phyloP scores from a whole-genome alignment of 2,329 filamentous ascomycete genomes.

The Beauveria medogensis region DNA sequence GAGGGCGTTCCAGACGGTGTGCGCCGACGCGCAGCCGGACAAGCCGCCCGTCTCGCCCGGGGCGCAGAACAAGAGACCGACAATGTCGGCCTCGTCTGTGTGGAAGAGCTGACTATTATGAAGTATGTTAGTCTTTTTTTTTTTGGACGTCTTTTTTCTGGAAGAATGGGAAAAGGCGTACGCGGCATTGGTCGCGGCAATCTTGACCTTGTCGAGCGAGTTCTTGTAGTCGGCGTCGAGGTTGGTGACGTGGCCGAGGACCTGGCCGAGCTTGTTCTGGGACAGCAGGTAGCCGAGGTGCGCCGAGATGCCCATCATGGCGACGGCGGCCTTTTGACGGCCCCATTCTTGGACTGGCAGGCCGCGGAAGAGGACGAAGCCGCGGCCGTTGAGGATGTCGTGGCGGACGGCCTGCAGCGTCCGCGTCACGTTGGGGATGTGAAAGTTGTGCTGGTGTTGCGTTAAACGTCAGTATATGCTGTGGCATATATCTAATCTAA shows the following conservation, averaged over 20 bases:
- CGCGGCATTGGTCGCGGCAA: conserved; percentile 59
- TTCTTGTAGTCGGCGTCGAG: conserved; percentile 60
- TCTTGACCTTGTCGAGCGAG: conserved; percentile 75
- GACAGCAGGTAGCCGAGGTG: conserved; percentile 79
- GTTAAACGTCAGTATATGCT: background rate
- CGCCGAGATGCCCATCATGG: conserved; percentile 77
- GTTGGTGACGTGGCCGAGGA: conserved; percentile 81
- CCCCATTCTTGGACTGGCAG: conserved; percentile 71
- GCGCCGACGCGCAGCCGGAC: conserved; percentile 68
- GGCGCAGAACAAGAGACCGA: conserved; percentile 73
- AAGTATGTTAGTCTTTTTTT: background rate
- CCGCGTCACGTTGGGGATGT: conserved; percentile 25
- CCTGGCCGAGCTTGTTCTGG: conserved; percentile 75
- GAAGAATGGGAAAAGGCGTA: background rate
- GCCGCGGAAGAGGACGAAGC: conserved; percentile 83
- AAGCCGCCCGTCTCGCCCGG: conserved; percentile 71
- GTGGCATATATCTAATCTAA: background rate
- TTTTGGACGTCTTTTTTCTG: background rate
- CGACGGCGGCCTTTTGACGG: conserved; percentile 67
- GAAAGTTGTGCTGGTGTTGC: conserved; percentile 27
- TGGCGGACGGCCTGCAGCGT: conserved; percentile 26
- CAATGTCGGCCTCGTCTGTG: conserved; percentile 73
- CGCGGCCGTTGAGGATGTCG: conserved; percentile 63
- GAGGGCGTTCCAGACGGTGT: conserved; percentile 74
- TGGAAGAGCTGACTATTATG: conserved; percentile 36